Evolutionary conservation across 352 stramenopile genomes (phyloP).

Genomic region (Chrysophaeum taylorii): DNA sequence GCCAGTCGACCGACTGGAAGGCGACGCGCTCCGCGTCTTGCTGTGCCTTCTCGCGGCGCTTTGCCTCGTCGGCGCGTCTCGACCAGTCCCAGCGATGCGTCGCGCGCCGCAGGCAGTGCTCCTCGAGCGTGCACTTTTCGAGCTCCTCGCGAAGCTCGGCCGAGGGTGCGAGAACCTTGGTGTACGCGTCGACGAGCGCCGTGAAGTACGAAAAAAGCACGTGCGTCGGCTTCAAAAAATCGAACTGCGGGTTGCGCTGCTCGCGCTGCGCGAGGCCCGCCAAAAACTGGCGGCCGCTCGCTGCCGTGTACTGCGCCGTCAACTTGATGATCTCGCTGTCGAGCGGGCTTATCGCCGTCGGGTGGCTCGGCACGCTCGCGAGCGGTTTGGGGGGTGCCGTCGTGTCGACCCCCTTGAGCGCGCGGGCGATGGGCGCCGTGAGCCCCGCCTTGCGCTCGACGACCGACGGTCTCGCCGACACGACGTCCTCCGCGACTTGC

Average conservation of each 20-base stretch:
- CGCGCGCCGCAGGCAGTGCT: constrained; percentile 43
- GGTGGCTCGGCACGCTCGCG: constrained; percentile 56
- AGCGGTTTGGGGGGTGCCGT: not conserved
- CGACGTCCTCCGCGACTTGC: not conserved
- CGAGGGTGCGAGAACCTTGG: constrained; percentile 60
- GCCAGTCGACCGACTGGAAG: constrained; percentile 82
- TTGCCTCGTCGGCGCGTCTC: constrained; percentile 39
- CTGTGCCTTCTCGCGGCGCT: constrained; percentile 32
- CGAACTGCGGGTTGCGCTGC: constrained; percentile 87
- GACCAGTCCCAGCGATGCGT: constrained; percentile 64
- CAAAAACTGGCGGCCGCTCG: constrained; percentile 76
- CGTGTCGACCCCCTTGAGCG: constrained; percentile 17
- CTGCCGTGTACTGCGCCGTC: constrained; percentile 90
- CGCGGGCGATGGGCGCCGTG: constrained; percentile 79
- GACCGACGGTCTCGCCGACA: not conserved
- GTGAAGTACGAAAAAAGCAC: constrained; percentile 96
- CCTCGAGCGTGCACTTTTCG: constrained; percentile 18
- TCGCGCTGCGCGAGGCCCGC: constrained; percentile 80
- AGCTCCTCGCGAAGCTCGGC: constrained; percentile 24
- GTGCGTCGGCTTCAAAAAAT: constrained; percentile 94
- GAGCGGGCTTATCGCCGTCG: constrained; percentile 68
- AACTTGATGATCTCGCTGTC: constrained; percentile 96
- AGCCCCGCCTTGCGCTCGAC: constrained; percentile 44
- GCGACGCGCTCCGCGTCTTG: constrained; percentile 35
- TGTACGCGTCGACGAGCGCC: constrained; percentile 90